Conservation (phyloP, 352 stramenopile species). For the Pythium pyrilobum region DNA sequence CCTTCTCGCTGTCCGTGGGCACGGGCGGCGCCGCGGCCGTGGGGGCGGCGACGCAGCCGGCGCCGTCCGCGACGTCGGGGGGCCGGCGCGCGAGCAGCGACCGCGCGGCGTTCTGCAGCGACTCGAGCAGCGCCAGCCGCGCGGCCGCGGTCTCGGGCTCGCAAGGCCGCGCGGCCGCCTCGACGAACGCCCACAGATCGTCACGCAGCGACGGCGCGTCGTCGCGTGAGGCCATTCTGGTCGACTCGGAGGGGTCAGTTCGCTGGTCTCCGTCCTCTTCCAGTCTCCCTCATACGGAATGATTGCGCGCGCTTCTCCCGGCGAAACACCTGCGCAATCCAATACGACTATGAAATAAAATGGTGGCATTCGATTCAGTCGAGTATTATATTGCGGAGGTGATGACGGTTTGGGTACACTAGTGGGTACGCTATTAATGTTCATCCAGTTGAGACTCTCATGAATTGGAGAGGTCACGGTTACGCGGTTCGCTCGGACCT, state of each 20-base stretch:
- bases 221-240: not conserved
- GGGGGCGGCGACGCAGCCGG: not conserved
- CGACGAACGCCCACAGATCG: constrained; percentile 53
- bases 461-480: no score
- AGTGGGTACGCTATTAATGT: no score
- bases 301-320: no score
- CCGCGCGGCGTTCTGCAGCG: constrained; percentile 18
- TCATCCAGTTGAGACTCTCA: no score
- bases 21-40: not conserved
- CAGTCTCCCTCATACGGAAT: no score
- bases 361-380: no score
- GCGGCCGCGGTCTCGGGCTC: constrained; percentile 6
- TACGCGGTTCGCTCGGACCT: no score
- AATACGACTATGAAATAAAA: no score
- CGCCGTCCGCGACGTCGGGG: not conserved
- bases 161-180: constrained; percentile 17
- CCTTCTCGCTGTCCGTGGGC: not conserved
- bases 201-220: not conserved
- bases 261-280: no score
- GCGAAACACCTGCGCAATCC: no score
- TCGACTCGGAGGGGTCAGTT: not conserved
- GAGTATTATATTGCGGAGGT: no score
- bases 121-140: constrained; percentile 25
- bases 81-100: constrained; percentile 22
- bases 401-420: no score